Percentiles rank a stretch among this genome's conserved stretches.
These are phyloP conservation scores for Umbelopsis ramanniana DNA, from an alignment of 192 early-diverging fungal genomes.

Conservation along the genomic window DNA sequence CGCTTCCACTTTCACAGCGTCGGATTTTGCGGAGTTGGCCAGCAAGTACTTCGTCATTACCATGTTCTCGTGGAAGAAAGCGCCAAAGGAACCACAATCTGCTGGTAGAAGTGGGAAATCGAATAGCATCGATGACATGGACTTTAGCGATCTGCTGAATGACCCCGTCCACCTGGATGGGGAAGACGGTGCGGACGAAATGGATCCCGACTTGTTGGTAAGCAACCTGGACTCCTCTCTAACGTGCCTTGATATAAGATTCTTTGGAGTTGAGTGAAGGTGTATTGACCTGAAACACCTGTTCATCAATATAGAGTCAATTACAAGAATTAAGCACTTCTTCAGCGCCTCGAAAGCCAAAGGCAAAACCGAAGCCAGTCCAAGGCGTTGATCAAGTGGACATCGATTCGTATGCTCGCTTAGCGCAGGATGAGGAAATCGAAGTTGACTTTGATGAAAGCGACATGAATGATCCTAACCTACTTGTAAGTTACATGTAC, in stretches of 20 bases:
- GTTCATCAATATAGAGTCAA: slow-evolving; percentile 41
- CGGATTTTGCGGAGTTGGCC: not conserved
- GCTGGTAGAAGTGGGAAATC: not conserved
- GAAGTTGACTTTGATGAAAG: slow-evolving; percentile 72
- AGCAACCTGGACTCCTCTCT: no score
- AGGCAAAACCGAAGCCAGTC: slow-evolving; percentile 28
- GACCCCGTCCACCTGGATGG: slow-evolving; percentile 33
- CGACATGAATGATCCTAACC: slow-evolving; percentile 77
- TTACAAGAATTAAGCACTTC: slow-evolving; percentile 46
- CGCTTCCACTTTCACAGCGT: not conserved
- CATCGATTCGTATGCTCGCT: slow-evolving; percentile 32
- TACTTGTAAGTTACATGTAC: slow-evolving; percentile 52
- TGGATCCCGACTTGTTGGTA: slow-evolving; percentile 62
- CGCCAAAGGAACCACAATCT: not conserved
- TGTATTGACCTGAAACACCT: no score
- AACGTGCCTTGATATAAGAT: not conserved
- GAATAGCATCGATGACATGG: slow-evolving; percentile 1
- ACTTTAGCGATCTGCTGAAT: slow-evolving; percentile 31
- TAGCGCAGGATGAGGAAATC: slow-evolving; percentile 52
- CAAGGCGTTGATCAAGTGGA: slow-evolving; percentile 23
- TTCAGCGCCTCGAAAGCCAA: slow-evolving; percentile 12
- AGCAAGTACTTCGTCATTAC: not conserved
- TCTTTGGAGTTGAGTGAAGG: not conserved
- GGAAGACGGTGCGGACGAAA: slow-evolving; percentile 43
- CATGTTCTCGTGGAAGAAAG: slow-evolving; percentile 16